Base-by-base conservation (phyloP, 495 filamentous ascomycete genomes). In the Poronia punctata region DNA sequence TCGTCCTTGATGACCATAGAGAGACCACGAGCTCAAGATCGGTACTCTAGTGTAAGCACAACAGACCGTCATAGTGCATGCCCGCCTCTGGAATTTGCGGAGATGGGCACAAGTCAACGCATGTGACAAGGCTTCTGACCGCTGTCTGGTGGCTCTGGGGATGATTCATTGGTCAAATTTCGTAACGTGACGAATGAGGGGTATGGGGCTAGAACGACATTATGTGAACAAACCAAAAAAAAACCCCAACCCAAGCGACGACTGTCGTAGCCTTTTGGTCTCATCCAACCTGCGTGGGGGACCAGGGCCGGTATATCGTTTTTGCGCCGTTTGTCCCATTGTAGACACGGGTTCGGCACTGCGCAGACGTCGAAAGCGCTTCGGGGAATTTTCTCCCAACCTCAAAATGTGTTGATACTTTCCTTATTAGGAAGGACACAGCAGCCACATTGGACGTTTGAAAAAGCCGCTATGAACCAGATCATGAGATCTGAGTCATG, bases 401-500 rank as follows among this genome's bases (percentile, higher is more conserved):
- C 21, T 34, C 25, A 32, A 35, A 20, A 37, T 10, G 14, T 16
- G 26, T 31, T 32, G 14, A 25, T 44, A 31, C 41, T 38, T 44
- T 44, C 41, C 41, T 38, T 8, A 32, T 37, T 21, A 2, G 34
- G 41, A 29, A 37, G 17, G 17, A 18, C 12, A 21, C 15, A 34
- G 27, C 20, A 19, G 21, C 32, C 40, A 36, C 40, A 43, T 35
- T n/a, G n/a, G 32, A 43, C 32, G 24, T 28, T 7, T 9, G 9
- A 19, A 33, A 34, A 29, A 28, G 4, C 16, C 20, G 5, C 22
- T 24, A 7, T 34, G 27, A 22, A 18, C 10, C 21, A 43, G 24
- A 43, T 36, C 40, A 43, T 35, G 40, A 28, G 31, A 23, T 23
- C 38, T 41, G n/a, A n/a, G n/a, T n/a, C n/a, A n/a, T 23, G 25